These are phyloP conservation scores for Dissophora ornata DNA, from an alignment of 192 early-diverging fungal genomes.

Conservation along the genomic window DNA sequence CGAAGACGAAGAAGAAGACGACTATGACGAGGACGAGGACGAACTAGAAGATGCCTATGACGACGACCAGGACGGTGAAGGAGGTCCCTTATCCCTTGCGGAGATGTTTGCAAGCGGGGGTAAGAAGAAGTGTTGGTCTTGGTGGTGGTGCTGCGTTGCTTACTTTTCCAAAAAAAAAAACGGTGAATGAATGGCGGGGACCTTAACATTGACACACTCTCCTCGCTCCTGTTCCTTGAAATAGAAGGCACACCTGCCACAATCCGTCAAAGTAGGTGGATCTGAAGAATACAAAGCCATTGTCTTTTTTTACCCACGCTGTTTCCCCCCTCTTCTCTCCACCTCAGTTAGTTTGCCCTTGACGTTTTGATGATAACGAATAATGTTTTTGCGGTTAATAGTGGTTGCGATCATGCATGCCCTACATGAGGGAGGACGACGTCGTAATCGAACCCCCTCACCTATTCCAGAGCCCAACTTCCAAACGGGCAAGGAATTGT, in stretches of 20 bases:
- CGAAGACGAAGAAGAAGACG: constrained; percentile 16
- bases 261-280: constrained; percentile 2
- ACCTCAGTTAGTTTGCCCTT: too few species aligned
- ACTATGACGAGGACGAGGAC: constrained; percentile 20
- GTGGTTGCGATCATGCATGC: neutral
- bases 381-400: neutral
- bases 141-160: too few species aligned
- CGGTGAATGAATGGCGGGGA: too few species aligned
- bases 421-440: neutral
- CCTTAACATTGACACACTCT: neutral
- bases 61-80: constrained; percentile 28
- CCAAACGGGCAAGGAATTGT: constrained; percentile 29
- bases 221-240: neutral
- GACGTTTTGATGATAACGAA: too few species aligned
- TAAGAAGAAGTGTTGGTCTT: neutral
- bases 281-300: too few species aligned
- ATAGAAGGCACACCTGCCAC: constrained; percentile 4
- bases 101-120: constrained; percentile 3
- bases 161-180: too few species aligned
- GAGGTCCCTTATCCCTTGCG: constrained; percentile 5
- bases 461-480: constrained; percentile 40
- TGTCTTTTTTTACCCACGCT: too few species aligned
- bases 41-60: constrained; percentile 21
- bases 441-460: constrained; percentile 11
- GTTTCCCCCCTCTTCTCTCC: too few species aligned